Conservation (phyloP, 805 yeast genomes). For the Zygosaccharomyces pseudorouxii region DNA sequence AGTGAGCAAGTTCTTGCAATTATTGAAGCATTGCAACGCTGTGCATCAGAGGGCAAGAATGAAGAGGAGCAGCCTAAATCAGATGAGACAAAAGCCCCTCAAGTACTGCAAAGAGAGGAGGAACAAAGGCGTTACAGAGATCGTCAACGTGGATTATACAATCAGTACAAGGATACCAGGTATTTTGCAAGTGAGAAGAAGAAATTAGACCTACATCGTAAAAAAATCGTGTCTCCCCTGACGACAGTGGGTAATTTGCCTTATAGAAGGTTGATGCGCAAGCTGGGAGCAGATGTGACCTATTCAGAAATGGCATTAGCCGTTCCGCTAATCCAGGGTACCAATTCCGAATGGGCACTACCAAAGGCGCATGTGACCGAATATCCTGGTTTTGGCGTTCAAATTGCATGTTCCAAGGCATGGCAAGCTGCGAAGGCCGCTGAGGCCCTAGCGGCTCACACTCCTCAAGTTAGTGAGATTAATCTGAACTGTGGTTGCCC, state of each 20-base stretch:
- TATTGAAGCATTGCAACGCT: conserved; percentile 54
- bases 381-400: conserved; percentile 86
- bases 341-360: conserved; percentile 95
- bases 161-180: conserved; percentile 66
- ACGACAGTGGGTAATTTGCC: conserved; percentile 98
- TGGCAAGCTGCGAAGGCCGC: conserved; percentile 94
- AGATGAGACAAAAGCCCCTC: conserved; percentile 30
- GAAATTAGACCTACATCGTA: conserved; percentile 56
- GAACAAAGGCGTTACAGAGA: conserved; percentile 33
- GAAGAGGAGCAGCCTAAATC: conserved; percentile 14
- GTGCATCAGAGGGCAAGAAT: conserved; percentile 36
- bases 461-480: conserved; percentile 67
- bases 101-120: conserved; percentile 24
- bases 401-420: conserved; percentile 84
- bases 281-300: conserved; percentile 87
- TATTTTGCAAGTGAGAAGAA: conserved; percentile 80
- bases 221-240: conserved; percentile 88
- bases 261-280: conserved; percentile 85
- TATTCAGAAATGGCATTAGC: conserved; percentile 93
- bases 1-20: conserved; percentile 58
- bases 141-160: conserved; percentile 30
- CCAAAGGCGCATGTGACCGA: conserved; percentile 84
- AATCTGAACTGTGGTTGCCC: conserved; percentile 98
- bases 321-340: conserved; percentile 81
- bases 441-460: conserved; percentile 47